phyloP scores from a whole-genome alignment of 2,329 filamentous ascomycete species.

The Ophiostoma novo-ulmi region DNA sequence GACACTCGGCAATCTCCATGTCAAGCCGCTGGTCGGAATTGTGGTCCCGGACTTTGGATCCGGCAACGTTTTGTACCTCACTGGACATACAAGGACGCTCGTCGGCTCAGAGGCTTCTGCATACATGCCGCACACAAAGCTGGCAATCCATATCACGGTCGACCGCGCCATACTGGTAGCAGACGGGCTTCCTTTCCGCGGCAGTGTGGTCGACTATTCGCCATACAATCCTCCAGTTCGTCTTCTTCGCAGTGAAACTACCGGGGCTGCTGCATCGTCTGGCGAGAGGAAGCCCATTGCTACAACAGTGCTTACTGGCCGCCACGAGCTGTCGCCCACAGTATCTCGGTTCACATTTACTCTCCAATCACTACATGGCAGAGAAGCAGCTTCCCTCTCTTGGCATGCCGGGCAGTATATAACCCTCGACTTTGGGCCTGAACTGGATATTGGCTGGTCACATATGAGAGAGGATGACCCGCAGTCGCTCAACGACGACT shows the following conservation, averaged over 20 bases:
- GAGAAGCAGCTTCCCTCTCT: conserved; percentile 29
- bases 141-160: conserved; percentile 65
- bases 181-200: conserved; percentile 63
- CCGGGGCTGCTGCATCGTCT: background rate
- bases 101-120: conserved; percentile 56
- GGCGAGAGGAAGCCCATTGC: conserved; percentile 26
- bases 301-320: conserved; percentile 53
- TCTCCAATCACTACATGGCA: background rate
- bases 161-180: conserved; percentile 57
- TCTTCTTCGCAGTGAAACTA: conserved; percentile 53
- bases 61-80: conserved; percentile 68
- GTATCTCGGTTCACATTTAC: conserved; percentile 59
- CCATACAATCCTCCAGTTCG: conserved; percentile 77
- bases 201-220: conserved; percentile 52
- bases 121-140: conserved; percentile 63
- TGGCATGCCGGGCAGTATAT: conserved; percentile 73
- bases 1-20: conserved; percentile 69
- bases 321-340: conserved; percentile 58
- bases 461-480: conserved; percentile 84
- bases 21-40: conserved; percentile 63
- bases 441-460: conserved; percentile 67
- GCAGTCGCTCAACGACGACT: conserved; percentile 76
- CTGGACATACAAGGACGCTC: conserved; percentile 63
- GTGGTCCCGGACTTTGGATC: conserved; percentile 69
- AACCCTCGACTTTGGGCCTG: conserved; percentile 64